A percentile compares a stretch with the other conserved stretches of the same genome.
Evolutionary conservation across 2,329 filamentous ascomycete genomes (phyloP).

Genomic region (Keithomyces neogunnii): DNA sequence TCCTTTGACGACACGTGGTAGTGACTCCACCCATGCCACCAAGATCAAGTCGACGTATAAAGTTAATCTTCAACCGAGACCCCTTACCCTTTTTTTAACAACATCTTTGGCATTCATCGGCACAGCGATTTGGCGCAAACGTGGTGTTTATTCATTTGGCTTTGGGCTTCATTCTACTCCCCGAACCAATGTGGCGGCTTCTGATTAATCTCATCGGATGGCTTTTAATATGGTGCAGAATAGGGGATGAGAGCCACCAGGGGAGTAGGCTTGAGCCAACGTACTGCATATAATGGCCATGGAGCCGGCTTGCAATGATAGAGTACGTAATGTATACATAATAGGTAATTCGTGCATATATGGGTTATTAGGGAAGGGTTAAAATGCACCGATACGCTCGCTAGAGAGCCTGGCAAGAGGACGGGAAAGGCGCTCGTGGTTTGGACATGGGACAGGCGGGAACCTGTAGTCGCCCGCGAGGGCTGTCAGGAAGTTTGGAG

Average conservation of each 20-base stretch:
- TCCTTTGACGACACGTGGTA: conserved; percentile 8
- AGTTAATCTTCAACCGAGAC: conserved; percentile 23
- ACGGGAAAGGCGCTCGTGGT: conserved; percentile 11
- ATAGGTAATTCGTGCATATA: conserved; percentile 28
- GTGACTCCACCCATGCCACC: conserved; percentile 18
- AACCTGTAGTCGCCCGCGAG: conserved; percentile 1
- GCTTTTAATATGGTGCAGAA: conserved; percentile 11
- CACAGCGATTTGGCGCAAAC: conserved; percentile 31
- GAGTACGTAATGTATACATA: conserved; percentile 33
- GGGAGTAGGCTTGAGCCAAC: conserved; percentile 7
- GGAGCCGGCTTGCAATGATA: conserved; percentile 21
- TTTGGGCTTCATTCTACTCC: conserved; percentile 6
- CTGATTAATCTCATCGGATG: background rate
- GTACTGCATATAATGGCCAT: conserved; percentile 22
- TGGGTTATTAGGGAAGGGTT: conserved; percentile 10
- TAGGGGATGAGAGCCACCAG: conserved; percentile 12
- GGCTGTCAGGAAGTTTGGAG: background rate
- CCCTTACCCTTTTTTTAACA: conserved; percentile 12
- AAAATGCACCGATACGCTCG: conserved; percentile 24
- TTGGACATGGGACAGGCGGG: conserved; percentile 1
- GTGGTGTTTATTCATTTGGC: conserved; percentile 13
- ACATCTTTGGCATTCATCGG: conserved; percentile 32
- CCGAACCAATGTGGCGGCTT: background rate
- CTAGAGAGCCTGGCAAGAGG: conserved; percentile 18
- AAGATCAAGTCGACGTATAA: conserved; percentile 4